Percentiles rank a stretch among this genome's conserved stretches.
Evolutionary conservation across 805 yeast genomes (phyloP).

Genomic region (Candida awuae): DNA sequence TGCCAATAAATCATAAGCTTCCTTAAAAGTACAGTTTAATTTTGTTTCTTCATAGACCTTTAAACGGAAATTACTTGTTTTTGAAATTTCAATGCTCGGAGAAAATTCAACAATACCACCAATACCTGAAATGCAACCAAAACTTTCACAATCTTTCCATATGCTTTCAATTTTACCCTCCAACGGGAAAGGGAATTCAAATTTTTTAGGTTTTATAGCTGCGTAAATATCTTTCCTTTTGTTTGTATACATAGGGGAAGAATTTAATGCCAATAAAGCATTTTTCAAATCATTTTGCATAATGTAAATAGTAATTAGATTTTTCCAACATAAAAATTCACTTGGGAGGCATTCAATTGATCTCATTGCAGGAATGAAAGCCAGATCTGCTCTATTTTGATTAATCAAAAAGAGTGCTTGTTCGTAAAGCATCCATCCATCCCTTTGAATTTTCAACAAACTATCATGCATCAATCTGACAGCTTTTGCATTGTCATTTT

Average conservation of each 20-base stretch:
- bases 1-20: conserved; percentile 65
- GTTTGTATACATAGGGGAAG: conserved; percentile 60
- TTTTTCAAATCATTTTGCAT: conserved; percentile 43
- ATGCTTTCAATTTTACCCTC: conserved; percentile 46
- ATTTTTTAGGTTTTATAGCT: conserved; percentile 36
- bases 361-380: conserved; percentile 48
- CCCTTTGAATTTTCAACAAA: conserved; percentile 39
- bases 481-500: conserved; percentile 42
- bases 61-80: conserved; percentile 40
- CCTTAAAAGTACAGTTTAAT: conserved; percentile 44
- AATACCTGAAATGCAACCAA: conserved; percentile 28
- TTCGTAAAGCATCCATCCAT: conserved; percentile 47
- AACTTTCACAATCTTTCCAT: conserved; percentile 34
- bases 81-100: conserved; percentile 28
- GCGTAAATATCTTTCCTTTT: conserved; percentile 38
- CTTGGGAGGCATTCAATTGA: conserved; percentile 66
- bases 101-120: conserved; percentile 30
- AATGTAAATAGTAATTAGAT: conserved; percentile 52
- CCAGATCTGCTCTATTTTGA: conserved; percentile 46
- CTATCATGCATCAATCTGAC: conserved; percentile 35
- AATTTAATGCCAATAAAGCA: conserved; percentile 63
- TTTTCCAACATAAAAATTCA: conserved; percentile 68
- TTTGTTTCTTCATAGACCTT: conserved; percentile 42
- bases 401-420: conserved; percentile 58
- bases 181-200: conserved; percentile 42